Evolutionary conservation across 129 eudicot species (phyloP).

Genomic region (Flaveria sonorensis): DNA sequence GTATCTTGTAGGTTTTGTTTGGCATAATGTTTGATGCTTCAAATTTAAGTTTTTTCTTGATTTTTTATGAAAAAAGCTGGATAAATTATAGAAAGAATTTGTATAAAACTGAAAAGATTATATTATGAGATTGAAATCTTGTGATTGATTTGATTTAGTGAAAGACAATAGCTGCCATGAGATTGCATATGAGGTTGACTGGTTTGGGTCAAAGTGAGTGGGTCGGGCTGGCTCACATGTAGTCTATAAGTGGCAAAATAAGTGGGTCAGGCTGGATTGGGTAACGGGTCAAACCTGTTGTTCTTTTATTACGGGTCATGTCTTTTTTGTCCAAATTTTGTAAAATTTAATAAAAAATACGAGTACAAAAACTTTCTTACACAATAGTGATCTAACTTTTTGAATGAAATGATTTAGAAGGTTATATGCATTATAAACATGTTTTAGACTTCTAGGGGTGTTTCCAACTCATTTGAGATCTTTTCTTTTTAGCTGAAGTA

Average conservation of each 20-base stretch:
- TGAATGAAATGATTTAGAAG: no score
- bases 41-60: background rate
- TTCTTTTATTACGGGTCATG: background rate
- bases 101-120: background rate
- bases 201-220: conserved; percentile 1
- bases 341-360: background rate
- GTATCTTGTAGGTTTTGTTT: conserved; percentile 9
- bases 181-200: background rate
- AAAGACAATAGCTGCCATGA: background rate
- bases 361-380: background rate
- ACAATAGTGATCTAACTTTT: no score
- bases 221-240: background rate
- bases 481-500: background rate
- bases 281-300: conserved; percentile 8
- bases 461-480: background rate
- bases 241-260: background rate
- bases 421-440: no score
- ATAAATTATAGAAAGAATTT: conserved; percentile 12
- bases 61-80: background rate
- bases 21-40: background rate
- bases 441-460: no score
- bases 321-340: background rate
- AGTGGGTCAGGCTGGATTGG: background rate
- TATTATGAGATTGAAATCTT: background rate
- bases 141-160: conserved; percentile 1